Percentiles rank a stretch among this genome's conserved stretches.
These are phyloP conservation scores for Hypsizygus ulmarius DNA, from an alignment of 1,284 basidiomycete genomes.

Conservation along the genomic window DNA sequence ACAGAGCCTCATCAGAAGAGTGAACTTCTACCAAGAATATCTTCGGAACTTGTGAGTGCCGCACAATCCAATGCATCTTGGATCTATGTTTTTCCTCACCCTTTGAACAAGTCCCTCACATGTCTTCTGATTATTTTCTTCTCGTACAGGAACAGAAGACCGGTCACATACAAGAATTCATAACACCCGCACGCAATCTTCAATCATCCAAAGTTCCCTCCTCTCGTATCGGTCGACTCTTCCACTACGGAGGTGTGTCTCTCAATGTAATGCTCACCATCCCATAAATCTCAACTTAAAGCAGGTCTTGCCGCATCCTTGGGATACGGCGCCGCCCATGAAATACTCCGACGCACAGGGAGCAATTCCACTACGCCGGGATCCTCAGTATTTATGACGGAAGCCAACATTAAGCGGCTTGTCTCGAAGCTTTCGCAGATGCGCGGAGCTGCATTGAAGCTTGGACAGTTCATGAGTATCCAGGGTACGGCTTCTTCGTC, in stretches of 20 bases:
- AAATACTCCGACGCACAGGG: slow-evolving; percentile 47
- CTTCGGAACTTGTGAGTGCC: too few species aligned
- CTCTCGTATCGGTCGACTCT: slow-evolving; percentile 80
- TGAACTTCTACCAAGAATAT: too few species aligned
- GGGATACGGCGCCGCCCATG: slow-evolving; percentile 68
- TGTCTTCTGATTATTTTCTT: background rate
- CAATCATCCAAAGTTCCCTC: slow-evolving; percentile 85
- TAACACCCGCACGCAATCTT: slow-evolving; percentile 42
- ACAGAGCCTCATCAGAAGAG: too few species aligned
- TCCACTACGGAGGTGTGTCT: slow-evolving; percentile 85
- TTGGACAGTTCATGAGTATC: slow-evolving; percentile 97
- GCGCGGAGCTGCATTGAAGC: slow-evolving; percentile 94
- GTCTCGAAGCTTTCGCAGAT: slow-evolving; percentile 92
- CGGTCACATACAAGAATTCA: slow-evolving; percentile 1
- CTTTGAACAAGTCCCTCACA: too few species aligned
- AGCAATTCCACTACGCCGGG: slow-evolving; percentile 30
- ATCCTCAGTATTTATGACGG: slow-evolving; percentile 77
- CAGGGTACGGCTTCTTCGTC: slow-evolving; percentile 63
- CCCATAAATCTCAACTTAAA: background rate
- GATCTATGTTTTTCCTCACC: too few species aligned
- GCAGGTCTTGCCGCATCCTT: slow-evolving; percentile 72
- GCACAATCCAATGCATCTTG: too few species aligned
- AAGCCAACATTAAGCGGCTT: slow-evolving; percentile 86
- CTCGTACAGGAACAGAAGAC: background rate
- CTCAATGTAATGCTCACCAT: background rate